Conservation (phyloP, 805 yeast species). For the Barnettozyma populi region DNA sequence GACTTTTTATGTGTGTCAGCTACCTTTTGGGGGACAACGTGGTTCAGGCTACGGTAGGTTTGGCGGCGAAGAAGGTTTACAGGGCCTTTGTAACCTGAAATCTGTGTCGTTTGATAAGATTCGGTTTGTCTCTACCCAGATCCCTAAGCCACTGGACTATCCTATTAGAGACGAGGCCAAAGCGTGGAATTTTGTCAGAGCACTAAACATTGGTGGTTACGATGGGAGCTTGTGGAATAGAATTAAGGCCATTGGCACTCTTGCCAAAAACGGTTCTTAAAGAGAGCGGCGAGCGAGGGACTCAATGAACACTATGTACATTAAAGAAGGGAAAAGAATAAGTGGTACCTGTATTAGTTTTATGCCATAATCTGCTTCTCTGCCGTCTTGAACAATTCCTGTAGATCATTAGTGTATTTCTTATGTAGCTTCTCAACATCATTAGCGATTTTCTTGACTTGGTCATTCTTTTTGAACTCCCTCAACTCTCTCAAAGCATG, state of each 20-base stretch:
- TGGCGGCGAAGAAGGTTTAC: constrained; percentile 95
- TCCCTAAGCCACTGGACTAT: constrained; percentile 87
- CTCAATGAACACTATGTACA: background rate
- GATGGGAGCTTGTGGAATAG: constrained; percentile 69
- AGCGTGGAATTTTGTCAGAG: constrained; percentile 86
- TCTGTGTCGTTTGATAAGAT: constrained; percentile 81
- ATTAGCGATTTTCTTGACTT: constrained; percentile 46
- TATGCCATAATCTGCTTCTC: constrained; percentile 39
- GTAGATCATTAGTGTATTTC: constrained; percentile 51
- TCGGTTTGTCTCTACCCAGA: constrained; percentile 70
- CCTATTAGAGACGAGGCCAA: constrained; percentile 76
- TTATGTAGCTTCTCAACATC: constrained; percentile 71
- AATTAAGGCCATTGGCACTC: constrained; percentile 45
- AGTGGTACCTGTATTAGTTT: background rate
- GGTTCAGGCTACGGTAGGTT: constrained; percentile 97
- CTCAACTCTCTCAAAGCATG: constrained; percentile 52
- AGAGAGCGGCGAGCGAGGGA: constrained; percentile 9
- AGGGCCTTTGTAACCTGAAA: constrained; percentile 84
- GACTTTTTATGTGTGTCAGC: constrained; percentile 88
- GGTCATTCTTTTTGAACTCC: constrained; percentile 46
- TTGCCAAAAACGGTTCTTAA: constrained; percentile 42
- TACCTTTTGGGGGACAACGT: constrained; percentile 93
- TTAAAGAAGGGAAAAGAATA: background rate
- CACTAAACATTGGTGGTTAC: constrained; percentile 81
- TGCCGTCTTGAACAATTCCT: constrained; percentile 48